Evolutionary conservation across 2,329 filamentous ascomycete species (phyloP).

Genomic region (Parastagonospora nodorum): DNA sequence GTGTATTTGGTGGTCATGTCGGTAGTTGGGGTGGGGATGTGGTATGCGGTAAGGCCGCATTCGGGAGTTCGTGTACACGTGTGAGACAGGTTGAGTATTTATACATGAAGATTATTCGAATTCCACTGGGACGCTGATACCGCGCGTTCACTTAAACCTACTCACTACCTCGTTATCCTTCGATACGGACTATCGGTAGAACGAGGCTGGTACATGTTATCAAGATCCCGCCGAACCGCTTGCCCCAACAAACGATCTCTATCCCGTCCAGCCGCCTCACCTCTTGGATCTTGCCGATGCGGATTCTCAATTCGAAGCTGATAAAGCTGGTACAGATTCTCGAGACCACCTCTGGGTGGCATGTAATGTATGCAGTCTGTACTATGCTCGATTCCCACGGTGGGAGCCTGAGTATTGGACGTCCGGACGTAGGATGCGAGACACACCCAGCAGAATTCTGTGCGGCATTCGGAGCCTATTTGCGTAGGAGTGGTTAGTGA

Average conservation of each 20-base stretch:
- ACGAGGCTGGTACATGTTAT: no score
- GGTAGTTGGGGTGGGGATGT: conserved; percentile 1
- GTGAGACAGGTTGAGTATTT: neutral
- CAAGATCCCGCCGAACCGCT: no score
- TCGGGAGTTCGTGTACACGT: neutral
- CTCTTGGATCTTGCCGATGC: no score
- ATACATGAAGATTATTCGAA: neutral
- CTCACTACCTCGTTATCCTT: no score
- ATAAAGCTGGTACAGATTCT: no score
- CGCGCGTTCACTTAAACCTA: no score
- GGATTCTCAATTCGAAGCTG: no score
- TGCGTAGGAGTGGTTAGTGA: neutral
- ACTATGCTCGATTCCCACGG: conserved; percentile 1
- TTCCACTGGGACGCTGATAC: neutral
- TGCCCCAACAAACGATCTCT: no score
- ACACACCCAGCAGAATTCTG: neutral
- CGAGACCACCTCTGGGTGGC: neutral
- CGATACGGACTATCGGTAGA: no score
- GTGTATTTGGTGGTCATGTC: conserved; percentile 8
- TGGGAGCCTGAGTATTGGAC: no score
- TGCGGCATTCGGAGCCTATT: neutral
- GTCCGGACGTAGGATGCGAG: neutral
- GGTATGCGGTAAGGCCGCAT: conserved; percentile 2
- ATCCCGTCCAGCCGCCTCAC: no score
- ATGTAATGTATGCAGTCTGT: conserved; percentile 5